Conservation (phyloP, 176 grass and related monocot genomes). For the Aegilops umbellulata region DNA sequence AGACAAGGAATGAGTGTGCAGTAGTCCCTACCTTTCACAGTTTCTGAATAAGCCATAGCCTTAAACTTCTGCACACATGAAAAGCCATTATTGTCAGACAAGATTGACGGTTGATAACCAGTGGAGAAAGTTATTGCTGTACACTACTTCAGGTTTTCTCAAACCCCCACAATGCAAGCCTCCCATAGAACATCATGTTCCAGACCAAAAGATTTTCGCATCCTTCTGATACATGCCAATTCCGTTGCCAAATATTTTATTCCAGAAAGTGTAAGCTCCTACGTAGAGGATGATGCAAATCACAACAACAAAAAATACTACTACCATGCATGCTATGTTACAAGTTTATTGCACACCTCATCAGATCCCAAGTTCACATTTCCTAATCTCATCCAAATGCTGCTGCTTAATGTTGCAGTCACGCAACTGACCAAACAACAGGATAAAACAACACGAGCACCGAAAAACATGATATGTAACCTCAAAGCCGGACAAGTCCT, state of each 20-base stretch:
- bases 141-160: not conserved
- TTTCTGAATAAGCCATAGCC: slow-evolving; percentile 53
- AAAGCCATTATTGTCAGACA: slow-evolving; percentile 10
- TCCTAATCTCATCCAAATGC: not conserved
- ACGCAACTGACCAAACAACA: not conserved
- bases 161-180: not conserved
- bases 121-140: slow-evolving; percentile 5
- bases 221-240: not conserved
- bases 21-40: slow-evolving; percentile 60
- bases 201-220: not conserved
- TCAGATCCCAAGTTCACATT: not conserved
- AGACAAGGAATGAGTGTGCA: not conserved
- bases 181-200: not conserved
- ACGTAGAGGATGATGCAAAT: not conserved
- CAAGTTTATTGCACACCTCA: not conserved
- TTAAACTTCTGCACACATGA: slow-evolving; percentile 54
- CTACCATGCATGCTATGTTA: not conserved
- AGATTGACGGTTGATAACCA: slow-evolving; percentile 2
- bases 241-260: not conserved
- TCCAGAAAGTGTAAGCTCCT: not conserved
- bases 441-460: not conserved
- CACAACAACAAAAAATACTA: not conserved
- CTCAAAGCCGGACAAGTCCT: slow-evolving; percentile 52
- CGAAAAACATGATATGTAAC: slow-evolving; percentile 32
- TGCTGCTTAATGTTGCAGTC: slow-evolving; percentile 1